Evolutionary conservation across 192 early-diverging fungal genomes (phyloP).

Genomic region (Entrophospora sp.): DNA sequence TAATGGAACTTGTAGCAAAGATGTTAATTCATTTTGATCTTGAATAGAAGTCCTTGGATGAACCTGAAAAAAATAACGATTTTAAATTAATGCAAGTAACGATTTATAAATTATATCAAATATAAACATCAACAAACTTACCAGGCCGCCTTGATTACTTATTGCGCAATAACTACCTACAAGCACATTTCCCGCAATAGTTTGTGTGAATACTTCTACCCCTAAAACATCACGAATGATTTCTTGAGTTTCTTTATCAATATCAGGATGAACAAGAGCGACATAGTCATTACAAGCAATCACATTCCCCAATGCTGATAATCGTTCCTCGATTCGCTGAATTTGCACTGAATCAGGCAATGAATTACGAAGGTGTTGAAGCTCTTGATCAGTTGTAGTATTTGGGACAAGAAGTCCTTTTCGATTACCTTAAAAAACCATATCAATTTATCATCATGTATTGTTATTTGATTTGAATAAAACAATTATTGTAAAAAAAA

Average conservation of each 20-base stretch:
- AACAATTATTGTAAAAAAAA: background rate
- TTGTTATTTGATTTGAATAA: too few species aligned
- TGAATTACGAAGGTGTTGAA: constrained; percentile 95
- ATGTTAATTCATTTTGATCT: constrained; percentile 97
- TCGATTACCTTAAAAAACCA: constrained; percentile 59
- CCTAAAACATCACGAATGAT: constrained; percentile 97
- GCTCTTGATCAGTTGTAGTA: constrained; percentile 95
- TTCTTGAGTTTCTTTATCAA: constrained; percentile 98
- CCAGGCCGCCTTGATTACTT: constrained; percentile 96
- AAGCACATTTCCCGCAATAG: constrained; percentile 93
- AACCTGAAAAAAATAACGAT: constrained; percentile 21
- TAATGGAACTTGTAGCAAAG: constrained; percentile 91
- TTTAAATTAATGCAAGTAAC: background rate
- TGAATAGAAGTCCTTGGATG: constrained; percentile 92
- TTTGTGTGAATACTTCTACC: constrained; percentile 98
- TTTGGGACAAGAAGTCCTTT: constrained; percentile 91
- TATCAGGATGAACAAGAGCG: constrained; percentile 95
- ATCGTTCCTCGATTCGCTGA: constrained; percentile 95
- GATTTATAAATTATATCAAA: constrained; percentile 15
- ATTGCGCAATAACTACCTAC: constrained; percentile 93
- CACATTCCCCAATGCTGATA: constrained; percentile 96
- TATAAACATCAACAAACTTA: constrained; percentile 23
- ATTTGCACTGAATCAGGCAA: constrained; percentile 87
- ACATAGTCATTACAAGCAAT: constrained; percentile 99
- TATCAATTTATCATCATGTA: background rate